A percentile compares a stretch with the other conserved stretches of the same genome.
These are phyloP conservation scores for Hyaloscypha variabilis DNA, from an alignment of 495 filamentous ascomycete species.

Conservation along the genomic window DNA sequence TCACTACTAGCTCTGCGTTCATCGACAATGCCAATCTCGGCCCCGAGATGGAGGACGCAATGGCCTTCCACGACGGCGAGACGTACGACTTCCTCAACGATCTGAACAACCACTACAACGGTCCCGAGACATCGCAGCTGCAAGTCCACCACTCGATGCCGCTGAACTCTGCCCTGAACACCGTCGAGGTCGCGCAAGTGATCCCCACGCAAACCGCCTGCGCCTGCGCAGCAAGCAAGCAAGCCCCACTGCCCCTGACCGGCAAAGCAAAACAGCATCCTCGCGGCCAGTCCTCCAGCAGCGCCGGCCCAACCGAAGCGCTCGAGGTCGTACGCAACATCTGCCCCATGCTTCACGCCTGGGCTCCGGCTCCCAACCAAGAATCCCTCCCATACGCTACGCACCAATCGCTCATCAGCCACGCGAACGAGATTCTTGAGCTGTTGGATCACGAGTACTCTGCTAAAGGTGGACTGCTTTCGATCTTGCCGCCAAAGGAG, in stretches of 20 bases:
- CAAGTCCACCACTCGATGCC: constrained; percentile 40
- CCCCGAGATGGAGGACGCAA: background rate
- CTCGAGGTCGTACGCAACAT: constrained; percentile 20
- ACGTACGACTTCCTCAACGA: constrained; percentile 55
- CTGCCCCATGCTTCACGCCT: constrained; percentile 24
- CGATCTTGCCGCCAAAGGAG: constrained; percentile 45
- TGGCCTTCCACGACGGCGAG: constrained; percentile 28
- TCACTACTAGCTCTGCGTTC: constrained; percentile 25
- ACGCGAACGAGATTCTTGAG: constrained; percentile 56
- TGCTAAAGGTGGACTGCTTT: constrained; percentile 50
- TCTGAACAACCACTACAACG: constrained; percentile 44
- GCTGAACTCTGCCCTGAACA: constrained; percentile 47
- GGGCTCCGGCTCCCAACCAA: constrained; percentile 9
- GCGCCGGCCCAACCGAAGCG: background rate
- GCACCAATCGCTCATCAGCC: constrained; percentile 50
- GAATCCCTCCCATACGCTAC: constrained; percentile 40
- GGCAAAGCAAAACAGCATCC: background rate
- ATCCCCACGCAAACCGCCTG: background rate
- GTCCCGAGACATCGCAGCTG: constrained; percentile 38
- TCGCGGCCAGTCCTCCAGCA: background rate
- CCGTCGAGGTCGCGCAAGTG: constrained; percentile 41
- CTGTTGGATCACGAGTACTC: constrained; percentile 56
- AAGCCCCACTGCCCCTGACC: constrained; percentile 5
- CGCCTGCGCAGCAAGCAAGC: constrained; percentile 35
- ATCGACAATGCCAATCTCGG: constrained; percentile 31